phyloP scores from a whole-genome alignment of 2,329 filamentous ascomycete genomes.

The Colletotrichum kahawae region DNA sequence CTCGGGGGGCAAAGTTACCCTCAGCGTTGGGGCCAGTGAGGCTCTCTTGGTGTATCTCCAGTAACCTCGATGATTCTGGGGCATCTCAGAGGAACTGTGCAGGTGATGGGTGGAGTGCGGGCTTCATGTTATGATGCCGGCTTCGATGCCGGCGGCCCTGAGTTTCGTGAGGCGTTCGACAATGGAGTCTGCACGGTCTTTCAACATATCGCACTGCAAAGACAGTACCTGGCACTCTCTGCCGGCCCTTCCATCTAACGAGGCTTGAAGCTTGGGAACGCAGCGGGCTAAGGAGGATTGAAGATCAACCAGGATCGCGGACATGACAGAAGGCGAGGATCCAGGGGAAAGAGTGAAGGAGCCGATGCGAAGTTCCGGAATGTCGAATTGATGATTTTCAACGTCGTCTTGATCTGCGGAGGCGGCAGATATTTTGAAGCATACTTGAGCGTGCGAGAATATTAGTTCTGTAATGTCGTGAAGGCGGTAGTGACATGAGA shows the following conservation, averaged over 20 bases:
- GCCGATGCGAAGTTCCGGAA: constrained; percentile 46
- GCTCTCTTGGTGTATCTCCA: constrained; percentile 6
- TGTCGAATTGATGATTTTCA: constrained; percentile 35
- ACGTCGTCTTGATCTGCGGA: constrained; percentile 25
- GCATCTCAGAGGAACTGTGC: background rate
- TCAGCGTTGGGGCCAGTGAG: constrained; percentile 25
- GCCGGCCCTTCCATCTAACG: background rate
- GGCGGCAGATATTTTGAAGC: constrained; percentile 32
- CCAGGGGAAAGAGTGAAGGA: constrained; percentile 38
- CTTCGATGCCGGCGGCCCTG: background rate
- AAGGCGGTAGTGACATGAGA: constrained; percentile 42
- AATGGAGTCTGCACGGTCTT: constrained; percentile 24
- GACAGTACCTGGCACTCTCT: constrained; percentile 26
- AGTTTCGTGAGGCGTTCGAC: constrained; percentile 23
- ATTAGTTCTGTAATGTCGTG: constrained; percentile 41
- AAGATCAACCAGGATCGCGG: constrained; percentile 36
- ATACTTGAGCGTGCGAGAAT: constrained; percentile 33
- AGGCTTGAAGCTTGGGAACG: background rate
- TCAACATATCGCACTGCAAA: constrained; percentile 32
- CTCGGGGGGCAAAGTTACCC: background rate
- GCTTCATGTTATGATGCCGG: background rate
- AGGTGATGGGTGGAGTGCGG: background rate
- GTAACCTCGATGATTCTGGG: background rate
- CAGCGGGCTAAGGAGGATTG: constrained; percentile 26
- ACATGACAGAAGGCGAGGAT: constrained; percentile 37